phyloP scores from a whole-genome alignment of 441 rosid genomes.

The Omphalea diandra region DNA sequence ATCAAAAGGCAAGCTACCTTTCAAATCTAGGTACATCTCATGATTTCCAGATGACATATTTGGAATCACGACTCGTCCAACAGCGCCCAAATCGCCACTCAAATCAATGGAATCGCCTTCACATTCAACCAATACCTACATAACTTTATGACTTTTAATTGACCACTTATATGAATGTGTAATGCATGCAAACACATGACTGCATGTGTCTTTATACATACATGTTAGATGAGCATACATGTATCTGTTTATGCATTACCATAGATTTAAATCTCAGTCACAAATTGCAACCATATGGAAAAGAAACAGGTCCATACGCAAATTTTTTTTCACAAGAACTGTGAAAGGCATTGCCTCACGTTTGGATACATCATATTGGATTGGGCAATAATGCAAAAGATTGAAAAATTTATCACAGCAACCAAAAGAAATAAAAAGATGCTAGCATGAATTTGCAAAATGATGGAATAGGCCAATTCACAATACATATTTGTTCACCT shows the following conservation, averaged over 20 bases:
- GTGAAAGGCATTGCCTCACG: background rate
- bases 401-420: background rate
- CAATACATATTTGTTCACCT: too few relatives aligned
- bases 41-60: slow-evolving; percentile 49
- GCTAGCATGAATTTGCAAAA: too few relatives aligned
- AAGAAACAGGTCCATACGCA: too few relatives aligned
- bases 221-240: background rate
- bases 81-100: slow-evolving; percentile 97
- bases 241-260: background rate
- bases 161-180: slow-evolving; percentile 11
- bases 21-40: slow-evolving; percentile 80
- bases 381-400: background rate
- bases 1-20: slow-evolving; percentile 47
- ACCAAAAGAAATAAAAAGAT: too few relatives aligned
- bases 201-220: background rate
- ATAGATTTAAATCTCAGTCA: background rate
- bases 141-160: slow-evolving; percentile 23
- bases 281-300: background rate
- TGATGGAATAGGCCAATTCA: too few relatives aligned
- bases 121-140: slow-evolving; percentile 93
- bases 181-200: background rate
- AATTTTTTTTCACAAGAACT: background rate
- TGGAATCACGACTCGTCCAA: slow-evolving; percentile 76
- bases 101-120: slow-evolving; percentile 95
- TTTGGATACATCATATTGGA: background rate